Evolutionary conservation across 2,329 filamentous ascomycete genomes (phyloP).

Genomic region (Blumeria hordei): DNA sequence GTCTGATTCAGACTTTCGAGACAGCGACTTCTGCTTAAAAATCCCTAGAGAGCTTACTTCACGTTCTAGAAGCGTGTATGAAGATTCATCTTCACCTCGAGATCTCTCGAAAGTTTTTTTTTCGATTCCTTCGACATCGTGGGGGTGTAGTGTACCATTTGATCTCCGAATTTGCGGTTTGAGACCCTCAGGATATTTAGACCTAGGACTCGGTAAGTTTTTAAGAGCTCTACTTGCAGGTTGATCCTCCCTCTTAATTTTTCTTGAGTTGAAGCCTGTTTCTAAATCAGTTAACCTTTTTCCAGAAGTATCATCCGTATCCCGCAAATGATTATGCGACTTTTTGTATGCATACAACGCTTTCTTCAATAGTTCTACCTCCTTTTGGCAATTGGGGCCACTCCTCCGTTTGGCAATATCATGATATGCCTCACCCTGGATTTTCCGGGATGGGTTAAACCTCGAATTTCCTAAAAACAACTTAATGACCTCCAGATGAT

Average conservation of each 20-base stretch:
- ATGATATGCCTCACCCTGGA: constrained; percentile 58
- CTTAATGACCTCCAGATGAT: constrained; percentile 68
- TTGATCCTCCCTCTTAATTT: constrained; percentile 8
- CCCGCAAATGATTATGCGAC: constrained; percentile 20
- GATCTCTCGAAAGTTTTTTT: constrained; percentile 25
- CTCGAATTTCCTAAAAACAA: constrained; percentile 49
- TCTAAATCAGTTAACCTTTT: constrained; percentile 19
- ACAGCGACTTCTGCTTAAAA: constrained; percentile 24
- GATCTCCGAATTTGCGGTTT: constrained; percentile 6
- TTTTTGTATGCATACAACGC: constrained; percentile 43
- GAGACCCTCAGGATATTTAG: constrained; percentile 7
- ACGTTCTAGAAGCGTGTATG: constrained; percentile 8
- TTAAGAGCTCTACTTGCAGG: constrained; percentile 10
- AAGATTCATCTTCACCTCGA: constrained; percentile 23
- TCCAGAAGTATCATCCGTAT: constrained; percentile 26
- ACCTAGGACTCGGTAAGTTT: constrained; percentile 7
- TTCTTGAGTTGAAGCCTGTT: constrained; percentile 8
- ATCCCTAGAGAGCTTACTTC: constrained; percentile 14
- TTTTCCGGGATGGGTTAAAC: constrained; percentile 61
- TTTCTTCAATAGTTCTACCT: constrained; percentile 56
- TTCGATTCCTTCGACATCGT: constrained; percentile 6
- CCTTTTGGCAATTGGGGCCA: constrained; percentile 76
- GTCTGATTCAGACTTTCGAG: constrained; percentile 30
- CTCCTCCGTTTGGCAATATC: constrained; percentile 65
- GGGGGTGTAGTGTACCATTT: constrained; percentile 6